A percentile compares a stretch with the other conserved stretches of the same genome.
Conservation (phyloP, 768 basidiomycete species). For the Artomyces pyxidatus region DNA sequence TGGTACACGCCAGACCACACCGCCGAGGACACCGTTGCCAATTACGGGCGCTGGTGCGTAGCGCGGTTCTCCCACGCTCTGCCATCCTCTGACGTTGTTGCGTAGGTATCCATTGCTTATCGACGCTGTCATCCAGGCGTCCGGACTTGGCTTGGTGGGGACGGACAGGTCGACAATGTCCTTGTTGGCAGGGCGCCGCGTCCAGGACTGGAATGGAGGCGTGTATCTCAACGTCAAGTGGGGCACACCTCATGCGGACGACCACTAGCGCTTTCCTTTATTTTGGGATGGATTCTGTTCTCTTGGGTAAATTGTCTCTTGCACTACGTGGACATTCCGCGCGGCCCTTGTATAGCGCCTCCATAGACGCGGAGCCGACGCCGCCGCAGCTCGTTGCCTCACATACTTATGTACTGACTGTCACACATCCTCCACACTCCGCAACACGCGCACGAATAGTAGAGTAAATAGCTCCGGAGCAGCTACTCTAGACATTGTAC, state of each 20-base stretch:
- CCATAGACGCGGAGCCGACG: too few species aligned
- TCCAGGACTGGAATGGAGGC: slow-evolving; percentile 59
- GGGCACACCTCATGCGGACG: slow-evolving; percentile 49
- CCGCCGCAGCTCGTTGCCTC: too few species aligned
- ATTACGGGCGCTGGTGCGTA: slow-evolving; percentile 29
- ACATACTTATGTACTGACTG: too few species aligned
- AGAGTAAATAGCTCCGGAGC: too few species aligned
- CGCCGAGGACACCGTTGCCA: slow-evolving; percentile 24
- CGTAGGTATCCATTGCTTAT: slow-evolving; percentile 65
- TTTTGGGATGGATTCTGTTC: too few species aligned
- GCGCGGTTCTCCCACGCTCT: neutral
- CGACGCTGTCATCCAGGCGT: slow-evolving; percentile 65
- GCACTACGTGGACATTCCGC: too few species aligned
- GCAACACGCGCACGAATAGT: too few species aligned
- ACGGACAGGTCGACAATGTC: slow-evolving; percentile 70
- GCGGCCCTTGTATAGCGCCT: too few species aligned
- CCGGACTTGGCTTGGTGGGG: slow-evolving; percentile 61
- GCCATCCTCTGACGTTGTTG: neutral
- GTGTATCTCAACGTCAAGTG: slow-evolving; percentile 45
- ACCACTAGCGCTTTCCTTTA: slow-evolving; percentile 40
- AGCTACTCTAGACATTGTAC: too few species aligned
- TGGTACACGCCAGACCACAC: slow-evolving; percentile 31
- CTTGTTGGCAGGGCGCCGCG: slow-evolving; percentile 54
- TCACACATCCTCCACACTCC: too few species aligned
- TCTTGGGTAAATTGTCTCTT: too few species aligned